phyloP scores from a whole-genome alignment of 176 grass and related monocot genomes.

The Oryza longistaminata region DNA sequence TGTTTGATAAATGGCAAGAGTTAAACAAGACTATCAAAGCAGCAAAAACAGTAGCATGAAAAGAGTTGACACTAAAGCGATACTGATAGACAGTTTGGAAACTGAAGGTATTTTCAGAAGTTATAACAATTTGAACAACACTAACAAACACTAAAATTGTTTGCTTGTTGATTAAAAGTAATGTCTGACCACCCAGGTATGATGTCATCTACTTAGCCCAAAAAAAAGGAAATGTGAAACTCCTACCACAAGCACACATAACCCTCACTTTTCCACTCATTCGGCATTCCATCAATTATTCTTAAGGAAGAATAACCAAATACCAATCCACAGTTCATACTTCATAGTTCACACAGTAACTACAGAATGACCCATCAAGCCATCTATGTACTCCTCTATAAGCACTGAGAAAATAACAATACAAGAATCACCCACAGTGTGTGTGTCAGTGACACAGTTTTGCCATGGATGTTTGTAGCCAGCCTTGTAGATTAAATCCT shows the following conservation, averaged over 20 bases:
- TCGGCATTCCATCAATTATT: background rate
- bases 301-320: background rate
- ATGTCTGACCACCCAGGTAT: background rate
- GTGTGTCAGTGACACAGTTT: constrained; percentile 42
- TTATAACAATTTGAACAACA: background rate
- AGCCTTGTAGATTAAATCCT: background rate
- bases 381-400: background rate
- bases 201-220: background rate
- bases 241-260: background rate
- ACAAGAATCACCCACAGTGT: background rate
- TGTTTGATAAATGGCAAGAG: constrained; percentile 39
- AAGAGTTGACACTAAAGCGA: background rate
- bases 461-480: constrained; percentile 27
- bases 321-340: background rate
- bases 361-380: background rate
- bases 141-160: background rate
- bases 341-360: background rate
- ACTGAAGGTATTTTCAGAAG: background rate
- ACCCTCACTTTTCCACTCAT: background rate
- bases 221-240: background rate
- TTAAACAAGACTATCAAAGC: constrained; percentile 27
- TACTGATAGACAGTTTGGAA: background rate
- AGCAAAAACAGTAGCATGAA: background rate
- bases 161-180: background rate
- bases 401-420: no score